These are phyloP conservation scores for Venturia oleaginea DNA, from an alignment of 2,329 filamentous ascomycete genomes.

Conservation along the genomic window DNA sequence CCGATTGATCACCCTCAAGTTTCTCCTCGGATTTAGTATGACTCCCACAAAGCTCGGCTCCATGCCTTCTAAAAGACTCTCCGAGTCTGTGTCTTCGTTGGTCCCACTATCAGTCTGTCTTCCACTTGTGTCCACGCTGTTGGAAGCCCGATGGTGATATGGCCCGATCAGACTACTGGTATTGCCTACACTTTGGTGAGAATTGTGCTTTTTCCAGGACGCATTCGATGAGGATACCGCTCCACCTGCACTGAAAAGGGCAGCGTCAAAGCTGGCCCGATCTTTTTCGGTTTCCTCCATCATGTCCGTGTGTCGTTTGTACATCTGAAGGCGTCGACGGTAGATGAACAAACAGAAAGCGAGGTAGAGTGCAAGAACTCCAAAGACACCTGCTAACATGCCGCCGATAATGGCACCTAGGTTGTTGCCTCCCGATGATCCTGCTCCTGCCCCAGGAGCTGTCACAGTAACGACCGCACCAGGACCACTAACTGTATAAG, in stretches of 20 bases:
- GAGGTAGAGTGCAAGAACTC: slow-evolving; percentile 53
- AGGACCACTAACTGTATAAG: slow-evolving; percentile 52
- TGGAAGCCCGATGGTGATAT: slow-evolving; percentile 6
- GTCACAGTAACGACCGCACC: slow-evolving; percentile 32
- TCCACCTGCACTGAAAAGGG: slow-evolving; percentile 10
- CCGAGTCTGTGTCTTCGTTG: slow-evolving; percentile 40
- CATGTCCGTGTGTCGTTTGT: slow-evolving; percentile 60
- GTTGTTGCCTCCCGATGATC: slow-evolving; percentile 12
- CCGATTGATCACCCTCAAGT: slow-evolving; percentile 58
- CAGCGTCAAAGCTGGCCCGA: slow-evolving; percentile 21
- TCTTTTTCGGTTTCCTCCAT: slow-evolving; percentile 44
- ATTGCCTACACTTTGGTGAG: background rate
- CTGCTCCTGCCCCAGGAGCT: slow-evolving; percentile 29
- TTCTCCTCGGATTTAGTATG: slow-evolving; percentile 57
- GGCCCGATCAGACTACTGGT: slow-evolving; percentile 11
- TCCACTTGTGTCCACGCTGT: slow-evolving; percentile 17
- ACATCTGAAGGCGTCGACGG: slow-evolving; percentile 58
- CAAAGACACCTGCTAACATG: slow-evolving; percentile 57
- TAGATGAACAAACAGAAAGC: slow-evolving; percentile 68
- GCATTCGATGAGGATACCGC: slow-evolving; percentile 3
- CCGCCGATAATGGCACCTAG: slow-evolving; percentile 48
- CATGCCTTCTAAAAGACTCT: slow-evolving; percentile 51
- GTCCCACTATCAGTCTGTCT: slow-evolving; percentile 17
- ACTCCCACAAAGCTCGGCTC: slow-evolving; percentile 64
- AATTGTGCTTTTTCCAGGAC: background rate